Conservation (phyloP, 805 yeast genomes). For the Blastobotrys parvus region DNA sequence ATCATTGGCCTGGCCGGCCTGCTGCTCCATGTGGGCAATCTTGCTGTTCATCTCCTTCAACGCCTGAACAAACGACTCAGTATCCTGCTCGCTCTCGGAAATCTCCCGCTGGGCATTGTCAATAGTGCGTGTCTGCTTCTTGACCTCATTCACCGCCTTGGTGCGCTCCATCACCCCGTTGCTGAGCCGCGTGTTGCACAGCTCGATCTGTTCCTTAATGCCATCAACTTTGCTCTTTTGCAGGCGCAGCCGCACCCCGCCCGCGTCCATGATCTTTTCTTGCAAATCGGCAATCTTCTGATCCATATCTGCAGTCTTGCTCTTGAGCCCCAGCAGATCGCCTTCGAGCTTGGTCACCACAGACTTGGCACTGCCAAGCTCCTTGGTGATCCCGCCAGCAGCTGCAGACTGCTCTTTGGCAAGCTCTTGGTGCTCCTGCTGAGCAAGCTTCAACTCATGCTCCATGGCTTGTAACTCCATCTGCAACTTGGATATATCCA, state of each 20-base stretch:
- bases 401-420: slow-evolving; percentile 13
- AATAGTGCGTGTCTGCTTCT: slow-evolving; percentile 43
- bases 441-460: slow-evolving; percentile 43
- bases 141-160: slow-evolving; percentile 57
- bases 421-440: slow-evolving; percentile 33
- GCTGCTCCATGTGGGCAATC: slow-evolving; percentile 14
- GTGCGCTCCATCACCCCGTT: slow-evolving; percentile 47
- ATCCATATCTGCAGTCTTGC: slow-evolving; percentile 49
- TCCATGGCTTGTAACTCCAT: slow-evolving; percentile 59
- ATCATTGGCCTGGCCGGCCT: slow-evolving; percentile 14
- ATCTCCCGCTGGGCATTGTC: slow-evolving; percentile 42
- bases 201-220: slow-evolving; percentile 54
- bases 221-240: slow-evolving; percentile 81
- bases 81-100: slow-evolving; percentile 29
- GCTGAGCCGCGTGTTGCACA: slow-evolving; percentile 46
- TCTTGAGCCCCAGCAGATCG: slow-evolving; percentile 40
- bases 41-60: slow-evolving; percentile 19
- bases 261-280: slow-evolving; percentile 77
- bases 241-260: slow-evolving; percentile 75
- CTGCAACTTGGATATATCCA: slow-evolving; percentile 46
- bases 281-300: slow-evolving; percentile 52
- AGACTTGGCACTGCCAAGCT: slow-evolving; percentile 31
- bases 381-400: slow-evolving; percentile 17
- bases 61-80: slow-evolving; percentile 24
- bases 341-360: slow-evolving; percentile 29